Base-by-base conservation (phyloP, 1,284 basidiomycete genomes). In the Schizophyllum commune region DNA sequence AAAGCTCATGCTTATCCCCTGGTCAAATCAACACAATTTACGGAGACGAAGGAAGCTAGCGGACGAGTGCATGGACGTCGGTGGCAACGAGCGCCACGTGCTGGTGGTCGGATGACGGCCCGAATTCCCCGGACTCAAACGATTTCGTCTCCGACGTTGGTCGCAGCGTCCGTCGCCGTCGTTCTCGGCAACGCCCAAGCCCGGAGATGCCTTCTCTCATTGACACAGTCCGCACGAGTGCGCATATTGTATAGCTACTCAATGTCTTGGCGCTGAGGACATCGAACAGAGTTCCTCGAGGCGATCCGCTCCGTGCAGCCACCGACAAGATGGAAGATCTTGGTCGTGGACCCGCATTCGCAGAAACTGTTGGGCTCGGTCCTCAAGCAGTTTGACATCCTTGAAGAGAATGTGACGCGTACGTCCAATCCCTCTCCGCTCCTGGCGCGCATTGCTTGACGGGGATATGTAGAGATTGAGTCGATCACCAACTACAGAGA, bases 341-440 rank as follows among this genome's bases (percentile, higher is more conserved):
- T 99, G 57, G 93, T 99, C 63, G 92, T 98, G 53, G 96, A 99
- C 74, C 89, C 95, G 65, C 86, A 94, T 76, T 91, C 94, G 32
- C 90, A 95, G 74, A 84, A 83, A 70, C 79, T 98, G 61, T 77
- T 99, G 60, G 84, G 89, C 63, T 86, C 89, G 1, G 94, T 96
- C 4, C 83, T 98, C 70, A 96, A 95, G 75, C 89, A 94, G 73
- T 93, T 92, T 70, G 95, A 98, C 72, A 91, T 98, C 61, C 74
- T 98, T 60, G 88, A 94, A 72, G 92, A 96, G 79, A 96, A 95
- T 78, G 92, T 98, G 57, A 96, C 94, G 56, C 83, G 94, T 96
- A 76, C 71, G 92, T 81, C 57, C 47, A 8, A 53, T 32, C 27
- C 54, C 55, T 55, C 55, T 5, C 47, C 63, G 52, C 58, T 27